Percentiles rank a stretch among this genome's conserved stretches.
phyloP scores from a whole-genome alignment of 2,329 filamentous ascomycete species.

The Corinectria fuckeliana region DNA sequence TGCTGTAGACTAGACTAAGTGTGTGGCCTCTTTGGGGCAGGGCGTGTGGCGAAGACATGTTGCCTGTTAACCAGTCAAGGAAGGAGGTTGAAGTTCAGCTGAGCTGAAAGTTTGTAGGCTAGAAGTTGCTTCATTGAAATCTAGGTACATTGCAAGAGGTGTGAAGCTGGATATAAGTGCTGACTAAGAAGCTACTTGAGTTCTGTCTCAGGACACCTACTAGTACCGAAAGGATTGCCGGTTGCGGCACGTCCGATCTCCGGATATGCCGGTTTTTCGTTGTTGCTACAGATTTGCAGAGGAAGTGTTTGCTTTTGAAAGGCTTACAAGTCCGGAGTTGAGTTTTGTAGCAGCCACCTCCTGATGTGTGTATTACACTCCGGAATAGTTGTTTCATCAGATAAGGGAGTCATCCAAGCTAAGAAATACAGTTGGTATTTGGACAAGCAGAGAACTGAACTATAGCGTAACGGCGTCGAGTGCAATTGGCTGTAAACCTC shows the following conservation, averaged over 20 bases:
- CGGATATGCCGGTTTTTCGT: too few species aligned
- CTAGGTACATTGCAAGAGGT: background rate
- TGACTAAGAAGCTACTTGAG: background rate
- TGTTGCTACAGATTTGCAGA: too few species aligned
- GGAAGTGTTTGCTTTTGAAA: too few species aligned
- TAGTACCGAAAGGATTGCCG: background rate
- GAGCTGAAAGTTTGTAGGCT: too few species aligned
- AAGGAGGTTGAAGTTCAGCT: background rate
- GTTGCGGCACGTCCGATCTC: background rate
- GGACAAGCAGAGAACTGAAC: background rate
- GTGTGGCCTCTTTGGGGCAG: conserved; percentile 2
- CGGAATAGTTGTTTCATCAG: too few species aligned
- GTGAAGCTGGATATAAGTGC: background rate
- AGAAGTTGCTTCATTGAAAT: background rate
- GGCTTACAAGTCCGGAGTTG: too few species aligned
- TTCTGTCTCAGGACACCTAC: background rate
- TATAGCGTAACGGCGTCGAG: conserved; percentile 19
- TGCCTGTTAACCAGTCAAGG: background rate
- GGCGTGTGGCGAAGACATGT: background rate
- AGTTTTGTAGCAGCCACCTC: background rate
- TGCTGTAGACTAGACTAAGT: conserved; percentile 8
- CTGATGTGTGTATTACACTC: background rate
- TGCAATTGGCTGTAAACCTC: conserved; percentile 54
- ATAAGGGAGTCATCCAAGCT: too few species aligned
- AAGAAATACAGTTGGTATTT: too few species aligned